Percentiles rank a stretch among this genome's conserved stretches.
Evolutionary conservation across 1,139 yeast species (phyloP).

Genomic region (Chernovozyma aurita): DNA sequence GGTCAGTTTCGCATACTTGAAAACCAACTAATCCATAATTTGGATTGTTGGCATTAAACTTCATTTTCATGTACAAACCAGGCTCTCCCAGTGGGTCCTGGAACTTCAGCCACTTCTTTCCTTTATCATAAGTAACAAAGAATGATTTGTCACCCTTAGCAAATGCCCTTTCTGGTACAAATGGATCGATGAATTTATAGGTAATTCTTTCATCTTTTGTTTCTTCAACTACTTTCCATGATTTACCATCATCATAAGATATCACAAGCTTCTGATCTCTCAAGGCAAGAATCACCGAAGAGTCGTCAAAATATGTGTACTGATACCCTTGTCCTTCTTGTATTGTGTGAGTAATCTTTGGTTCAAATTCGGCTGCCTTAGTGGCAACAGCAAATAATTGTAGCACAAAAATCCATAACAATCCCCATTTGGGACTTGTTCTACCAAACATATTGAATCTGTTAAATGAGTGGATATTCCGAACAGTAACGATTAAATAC

Average conservation of each 20-base stretch:
- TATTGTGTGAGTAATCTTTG: constrained; percentile 14
- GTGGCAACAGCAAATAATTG: background rate
- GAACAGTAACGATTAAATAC: too few species aligned
- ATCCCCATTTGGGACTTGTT: background rate
- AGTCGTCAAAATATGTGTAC: constrained; percentile 51
- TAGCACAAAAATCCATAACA: background rate
- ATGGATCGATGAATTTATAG: constrained; percentile 40
- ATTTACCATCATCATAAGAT: constrained; percentile 57
- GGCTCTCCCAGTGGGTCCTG: constrained; percentile 5
- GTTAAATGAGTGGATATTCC: too few species aligned
- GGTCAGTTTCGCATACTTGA: constrained; percentile 23
- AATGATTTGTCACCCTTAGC: constrained; percentile 42
- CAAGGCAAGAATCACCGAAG: constrained; percentile 42
- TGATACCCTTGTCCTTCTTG: constrained; percentile 13
- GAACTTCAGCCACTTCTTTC: constrained; percentile 52
- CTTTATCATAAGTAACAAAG: constrained; percentile 53
- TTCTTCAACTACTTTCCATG: constrained; percentile 41
- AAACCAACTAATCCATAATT: constrained; percentile 38
- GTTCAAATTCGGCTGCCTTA: constrained; percentile 15
- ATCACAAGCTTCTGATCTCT: constrained; percentile 27
- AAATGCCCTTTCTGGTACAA: constrained; percentile 47
- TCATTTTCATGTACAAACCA: constrained; percentile 13
- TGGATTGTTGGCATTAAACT: constrained; percentile 38
- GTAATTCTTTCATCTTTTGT: constrained; percentile 22
- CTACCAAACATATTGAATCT: too few species aligned